Base-by-base conservation (phyloP, 108 stramenopile species). In the Fragilaria crotonensis region DNA sequence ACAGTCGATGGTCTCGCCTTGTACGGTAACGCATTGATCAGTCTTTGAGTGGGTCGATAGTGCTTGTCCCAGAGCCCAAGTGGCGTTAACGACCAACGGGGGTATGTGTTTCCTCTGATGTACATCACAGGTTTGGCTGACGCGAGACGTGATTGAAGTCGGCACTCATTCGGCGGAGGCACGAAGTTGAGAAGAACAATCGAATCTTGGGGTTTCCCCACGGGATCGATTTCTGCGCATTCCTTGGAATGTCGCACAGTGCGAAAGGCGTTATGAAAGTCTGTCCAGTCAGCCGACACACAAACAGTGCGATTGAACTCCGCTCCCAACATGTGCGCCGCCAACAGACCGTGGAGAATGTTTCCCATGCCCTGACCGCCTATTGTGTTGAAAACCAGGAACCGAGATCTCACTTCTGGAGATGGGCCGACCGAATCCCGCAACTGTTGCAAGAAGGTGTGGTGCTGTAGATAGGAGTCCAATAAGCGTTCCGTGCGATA, bases 281-380 rank as follows among this genome's bases (percentile, higher is more conserved):
- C 60, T 45, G 45, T 20, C 45, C 31, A 62, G 5, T 59, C 22
- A 11, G 44, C 2, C 19, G 20, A 32, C 33, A 76, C 70, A 72
- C 78, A 79, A 41, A 79, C 61, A 19, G 50, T 75, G 17, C 78
- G 66, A 49, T 62, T 41, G 45, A 72, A 79, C 59, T 79, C 78
- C n/a, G 45, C 44, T 21, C 54, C 78, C 47, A 79, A 52, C 45
- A 64, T 41, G 50, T 75, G 78, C 0, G 74, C 74, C 7, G 74
- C 74, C 28, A 75, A 50, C 7, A 75, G 26, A 17, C 78, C 78
- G 45, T 63, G 59, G 54, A 75, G 62, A 22, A 72, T 21, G 51
- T 79, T 79, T 21, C 78, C 78, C 5, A 54, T 33, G 46, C 78
- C 78, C 67, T 79, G 78, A 9, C 73, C 78, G n/a, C n/a, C n/a